These are phyloP conservation scores for Niebla homalea DNA, from an alignment of 495 filamentous ascomycete species.

Conservation along the genomic window DNA sequence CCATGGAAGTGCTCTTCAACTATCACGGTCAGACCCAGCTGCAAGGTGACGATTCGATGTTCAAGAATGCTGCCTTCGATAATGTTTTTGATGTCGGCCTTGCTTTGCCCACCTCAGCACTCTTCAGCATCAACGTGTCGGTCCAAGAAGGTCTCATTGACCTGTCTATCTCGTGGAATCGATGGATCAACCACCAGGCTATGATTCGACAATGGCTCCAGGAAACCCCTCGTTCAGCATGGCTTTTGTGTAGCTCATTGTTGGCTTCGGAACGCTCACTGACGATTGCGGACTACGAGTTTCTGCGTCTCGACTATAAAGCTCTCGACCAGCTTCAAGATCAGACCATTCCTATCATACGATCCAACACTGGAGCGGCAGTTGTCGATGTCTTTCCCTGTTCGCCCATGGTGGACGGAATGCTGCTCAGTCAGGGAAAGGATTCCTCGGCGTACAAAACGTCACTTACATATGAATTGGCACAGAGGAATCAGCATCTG, in stretches of 20 bases:
- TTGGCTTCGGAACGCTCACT: no score
- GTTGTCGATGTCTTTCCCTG: slow-evolving; percentile 51
- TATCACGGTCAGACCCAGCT: slow-evolving; percentile 49
- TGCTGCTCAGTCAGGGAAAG: slow-evolving; percentile 50
- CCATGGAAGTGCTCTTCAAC: slow-evolving; percentile 57
- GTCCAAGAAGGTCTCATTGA: slow-evolving; percentile 29
- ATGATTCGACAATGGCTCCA: no score
- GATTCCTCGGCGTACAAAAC: slow-evolving; percentile 34
- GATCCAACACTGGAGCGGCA: slow-evolving; percentile 28
- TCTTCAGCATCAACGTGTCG: slow-evolving; percentile 50
- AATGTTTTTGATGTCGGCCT: slow-evolving; percentile 34
- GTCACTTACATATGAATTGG: slow-evolving; percentile 29
- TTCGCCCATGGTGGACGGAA: slow-evolving; percentile 51
- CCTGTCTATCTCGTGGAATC: neutral
- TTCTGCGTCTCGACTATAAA: no score
- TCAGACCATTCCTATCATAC: slow-evolving; percentile 34
- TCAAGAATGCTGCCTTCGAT: slow-evolving; percentile 25
- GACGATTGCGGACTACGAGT: no score
- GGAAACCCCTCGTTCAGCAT: no score
- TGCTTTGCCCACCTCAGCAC: slow-evolving; percentile 38
- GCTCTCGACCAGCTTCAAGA: slow-evolving; percentile 40
- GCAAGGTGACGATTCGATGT: slow-evolving; percentile 42
- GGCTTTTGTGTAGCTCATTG: no score
- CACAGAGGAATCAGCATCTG: slow-evolving; percentile 15
- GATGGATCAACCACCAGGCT: neutral